A percentile compares a stretch with the other conserved stretches of the same genome.
Conservation (phyloP, 2,329 filamentous ascomycete genomes). For the Ceratocystis ficicola region DNA sequence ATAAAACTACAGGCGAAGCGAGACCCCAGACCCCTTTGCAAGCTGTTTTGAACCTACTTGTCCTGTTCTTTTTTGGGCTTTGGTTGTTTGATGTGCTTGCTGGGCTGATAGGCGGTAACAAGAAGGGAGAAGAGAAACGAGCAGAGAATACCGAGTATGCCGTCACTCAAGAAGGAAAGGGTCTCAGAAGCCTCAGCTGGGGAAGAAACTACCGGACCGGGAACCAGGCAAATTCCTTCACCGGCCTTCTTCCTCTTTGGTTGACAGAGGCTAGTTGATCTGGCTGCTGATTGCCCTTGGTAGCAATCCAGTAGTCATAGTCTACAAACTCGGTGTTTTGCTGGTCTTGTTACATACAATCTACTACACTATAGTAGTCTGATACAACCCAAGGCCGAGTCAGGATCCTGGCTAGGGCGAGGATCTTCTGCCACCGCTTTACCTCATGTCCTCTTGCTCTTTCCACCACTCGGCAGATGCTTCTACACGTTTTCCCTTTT, state of each 20-base stretch:
- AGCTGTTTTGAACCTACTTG: neutral
- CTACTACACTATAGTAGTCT: constrained; percentile 4
- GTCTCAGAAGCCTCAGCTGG: neutral
- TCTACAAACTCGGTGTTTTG: neutral
- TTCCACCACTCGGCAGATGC: constrained; percentile 1
- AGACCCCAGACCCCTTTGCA: neutral
- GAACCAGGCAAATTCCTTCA: neutral
- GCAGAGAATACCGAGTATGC: too few relatives aligned
- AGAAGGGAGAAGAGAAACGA: too few relatives aligned
- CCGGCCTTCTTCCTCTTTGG: neutral
- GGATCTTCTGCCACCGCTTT: neutral
- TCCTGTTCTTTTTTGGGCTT: neutral
- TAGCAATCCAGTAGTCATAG: neutral
- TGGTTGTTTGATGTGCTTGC: neutral
- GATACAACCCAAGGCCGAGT: neutral
- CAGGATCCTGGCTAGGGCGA: neutral
- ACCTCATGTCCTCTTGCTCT: constrained; percentile 2
- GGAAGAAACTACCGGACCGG: neutral
- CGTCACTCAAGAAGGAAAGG: neutral
- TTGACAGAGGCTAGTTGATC: neutral
- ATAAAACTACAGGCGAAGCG: neutral
- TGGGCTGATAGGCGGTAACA: neutral
- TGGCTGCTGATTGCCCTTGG: neutral
- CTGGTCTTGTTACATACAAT: constrained; percentile 10
- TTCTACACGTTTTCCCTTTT: constrained; percentile 5